Base-by-base conservation (phyloP, 164 flowering plant genomes). In the Magnolia sinica region DNA sequence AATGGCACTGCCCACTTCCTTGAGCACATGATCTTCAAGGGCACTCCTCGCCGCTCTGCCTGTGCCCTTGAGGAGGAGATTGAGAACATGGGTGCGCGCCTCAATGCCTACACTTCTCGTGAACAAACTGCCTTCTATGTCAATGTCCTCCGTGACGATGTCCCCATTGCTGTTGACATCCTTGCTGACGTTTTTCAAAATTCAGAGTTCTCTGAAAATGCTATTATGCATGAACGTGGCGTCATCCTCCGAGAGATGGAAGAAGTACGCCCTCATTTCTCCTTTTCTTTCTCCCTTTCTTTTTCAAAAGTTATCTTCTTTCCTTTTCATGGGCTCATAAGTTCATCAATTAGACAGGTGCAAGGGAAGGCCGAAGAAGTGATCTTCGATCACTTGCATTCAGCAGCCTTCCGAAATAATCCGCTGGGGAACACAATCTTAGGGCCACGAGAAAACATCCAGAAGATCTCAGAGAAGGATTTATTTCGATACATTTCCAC, bases 1-100 rank as follows among this genome's bases (percentile, higher is more conserved):
- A 93, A 90, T 72, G 98, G 98, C 16, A 89, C 93, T n/a, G 96
- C 98, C 0, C 98, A 93, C 78, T 93, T 93, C 75, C 79, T 93
- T 11, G 98, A 93, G 86, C 96, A 90, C 73, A 90, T 93, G 94
- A 88, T 90, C 16, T 93, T 93, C 76, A 93, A 91, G 85, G 98
- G 98, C 31, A 93, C 98, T 0, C 85, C 75, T 73, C 82, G 64
- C 79, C 79, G 96, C 77, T 31, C 85, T 0, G 89, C 86, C n/a
- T 76, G 90, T 72, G 80, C 82, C 7, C 73, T 91, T 73, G 98
- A 93, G 85, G 92, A 86, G 84, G 96, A 91, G 85, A 85, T 93
- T 71, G 97, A 93, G 87, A 89, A 93, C 79, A 89, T 90, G 89
- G 98, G 98, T 0, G 98, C 92, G 0, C 93, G 91, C 77, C 81